Evolutionary conservation across 352 stramenopile species (phyloP).

Genomic region (Globisporangium lucens): DNA sequence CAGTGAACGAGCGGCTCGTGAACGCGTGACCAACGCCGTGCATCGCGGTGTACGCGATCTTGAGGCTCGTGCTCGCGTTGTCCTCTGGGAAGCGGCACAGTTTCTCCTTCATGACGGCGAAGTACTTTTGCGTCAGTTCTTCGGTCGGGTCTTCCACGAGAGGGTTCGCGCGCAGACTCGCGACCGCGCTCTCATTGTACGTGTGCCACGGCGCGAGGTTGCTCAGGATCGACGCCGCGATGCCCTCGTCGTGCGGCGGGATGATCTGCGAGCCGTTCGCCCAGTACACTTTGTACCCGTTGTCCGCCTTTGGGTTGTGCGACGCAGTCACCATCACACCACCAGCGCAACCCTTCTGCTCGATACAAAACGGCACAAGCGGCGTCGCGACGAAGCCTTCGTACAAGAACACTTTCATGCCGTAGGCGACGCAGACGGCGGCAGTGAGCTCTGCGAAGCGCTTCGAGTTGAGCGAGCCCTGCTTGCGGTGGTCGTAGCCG

Average conservation of each 20-base stretch:
- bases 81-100: constrained; percentile 68
- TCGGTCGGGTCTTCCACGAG: constrained; percentile 68
- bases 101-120: constrained; percentile 37
- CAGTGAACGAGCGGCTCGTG: constrained; percentile 88
- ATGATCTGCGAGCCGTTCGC: constrained; percentile 97
- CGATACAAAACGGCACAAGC: constrained; percentile 88
- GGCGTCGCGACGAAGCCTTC: constrained; percentile 94
- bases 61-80: constrained; percentile 58
- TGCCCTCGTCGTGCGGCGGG: constrained; percentile 92
- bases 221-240: constrained; percentile 86
- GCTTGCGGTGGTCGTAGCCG: constrained; percentile 89
- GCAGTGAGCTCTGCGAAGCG: constrained; percentile 86
- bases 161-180: constrained; percentile 30
- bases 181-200: constrained; percentile 52
- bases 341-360: constrained; percentile 73
- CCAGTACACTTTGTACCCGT: constrained; percentile 98
- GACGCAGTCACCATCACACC: constrained; percentile 95
- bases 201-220: constrained; percentile 88
- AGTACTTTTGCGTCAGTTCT: constrained; percentile 75
- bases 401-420: constrained; percentile 91
- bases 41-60: constrained; percentile 97
- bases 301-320: constrained; percentile 98
- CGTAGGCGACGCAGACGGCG: constrained; percentile 70
- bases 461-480: constrained; percentile 80
- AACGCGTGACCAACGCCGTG: constrained; percentile 96